Evolutionary conservation across 179 eudicot genomes (phyloP), one percentile per base, ranked within the genome.

Genomic region (Heliamphora pulchella): DNA sequence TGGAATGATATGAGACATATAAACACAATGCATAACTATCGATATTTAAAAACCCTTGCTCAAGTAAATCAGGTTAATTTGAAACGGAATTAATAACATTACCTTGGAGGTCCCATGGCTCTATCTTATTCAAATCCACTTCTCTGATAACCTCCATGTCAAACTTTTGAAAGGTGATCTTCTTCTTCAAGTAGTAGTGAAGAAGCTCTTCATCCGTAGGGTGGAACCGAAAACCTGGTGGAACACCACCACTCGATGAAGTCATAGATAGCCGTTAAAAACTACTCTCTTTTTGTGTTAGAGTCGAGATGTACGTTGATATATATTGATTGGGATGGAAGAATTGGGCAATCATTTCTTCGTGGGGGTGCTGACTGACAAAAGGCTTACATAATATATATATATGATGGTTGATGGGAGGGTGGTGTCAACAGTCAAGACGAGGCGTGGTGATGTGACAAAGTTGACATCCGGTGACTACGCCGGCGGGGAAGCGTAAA

Each of bases 91-190:
- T 2, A 22, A 11, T n/a, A 11, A 4, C 1, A 8, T 14, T 87
- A 94, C 98, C 98, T 94, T 94, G 98, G n/a, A 94, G 89, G n/a
- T 94, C 98, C 98, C 98, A 94, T 50, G 98, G 98, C 82, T 94
- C 98, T 69, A 89, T 88, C 91, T 94, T 94, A 65, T 94, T 94
- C 86, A 94, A 89, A 79, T 94, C 98, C 17, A 94, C 92, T 31
- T 94, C 98, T 71, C 93, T 78, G 71, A 94, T 91, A 18, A 94
- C 98, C 81, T 94, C 98, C 97, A 94, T 91, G 71, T 94, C 98
- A 83, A 94, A 89, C 88, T 90, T 93, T 61, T 94, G 87, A 80
- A 88, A 93, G 0, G 86, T 80, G 17, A 94, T 77, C 83, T 93
- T 94, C 93, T 90, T 94, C 96, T 94, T 94, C 82, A 94, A 83